Conservation (phyloP, 192 early-diverging fungal genomes). For the Spinellus fusiger region DNA sequence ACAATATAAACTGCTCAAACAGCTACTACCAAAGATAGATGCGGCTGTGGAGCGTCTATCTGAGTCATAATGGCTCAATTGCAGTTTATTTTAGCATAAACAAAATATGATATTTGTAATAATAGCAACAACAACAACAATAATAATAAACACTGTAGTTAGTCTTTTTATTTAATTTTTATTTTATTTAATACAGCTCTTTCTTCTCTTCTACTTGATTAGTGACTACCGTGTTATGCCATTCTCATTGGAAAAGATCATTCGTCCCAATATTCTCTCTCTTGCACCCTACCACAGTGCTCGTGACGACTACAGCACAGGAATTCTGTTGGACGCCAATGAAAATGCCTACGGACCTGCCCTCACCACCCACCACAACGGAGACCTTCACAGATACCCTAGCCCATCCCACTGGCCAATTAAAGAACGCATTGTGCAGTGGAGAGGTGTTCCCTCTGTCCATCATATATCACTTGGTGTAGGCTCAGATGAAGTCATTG, state of each 20-base stretch:
- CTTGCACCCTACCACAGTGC: conserved; percentile 96
- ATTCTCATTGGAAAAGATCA: conserved; percentile 56
- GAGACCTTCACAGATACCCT: conserved; percentile 88
- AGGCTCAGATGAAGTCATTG: conserved; percentile 95
- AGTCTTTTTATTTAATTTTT: too few species aligned
- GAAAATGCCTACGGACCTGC: conserved; percentile 90
- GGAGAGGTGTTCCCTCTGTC: conserved; percentile 60
- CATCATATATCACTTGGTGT: conserved; percentile 92
- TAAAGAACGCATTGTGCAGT: conserved; percentile 69
- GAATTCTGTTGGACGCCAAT: conserved; percentile 98
- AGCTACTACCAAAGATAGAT: conserved; percentile 18
- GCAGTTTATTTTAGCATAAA: too few species aligned
- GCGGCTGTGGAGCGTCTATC: conserved; percentile 6
- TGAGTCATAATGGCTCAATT: too few species aligned
- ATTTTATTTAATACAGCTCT: conserved; percentile 1
- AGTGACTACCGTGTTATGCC: too few species aligned
- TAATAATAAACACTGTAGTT: too few species aligned
- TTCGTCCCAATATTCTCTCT: conserved; percentile 77
- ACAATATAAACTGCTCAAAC: conserved; percentile 15
- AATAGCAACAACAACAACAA: too few species aligned
- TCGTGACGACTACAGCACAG: conserved; percentile 91
- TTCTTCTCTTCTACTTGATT: background rate
- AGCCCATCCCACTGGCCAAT: conserved; percentile 85
- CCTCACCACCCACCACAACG: conserved; percentile 22
- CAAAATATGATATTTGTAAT: too few species aligned